phyloP scores from a whole-genome alignment of 2,329 filamentous ascomycete genomes.

The Fusarium irregulare region DNA sequence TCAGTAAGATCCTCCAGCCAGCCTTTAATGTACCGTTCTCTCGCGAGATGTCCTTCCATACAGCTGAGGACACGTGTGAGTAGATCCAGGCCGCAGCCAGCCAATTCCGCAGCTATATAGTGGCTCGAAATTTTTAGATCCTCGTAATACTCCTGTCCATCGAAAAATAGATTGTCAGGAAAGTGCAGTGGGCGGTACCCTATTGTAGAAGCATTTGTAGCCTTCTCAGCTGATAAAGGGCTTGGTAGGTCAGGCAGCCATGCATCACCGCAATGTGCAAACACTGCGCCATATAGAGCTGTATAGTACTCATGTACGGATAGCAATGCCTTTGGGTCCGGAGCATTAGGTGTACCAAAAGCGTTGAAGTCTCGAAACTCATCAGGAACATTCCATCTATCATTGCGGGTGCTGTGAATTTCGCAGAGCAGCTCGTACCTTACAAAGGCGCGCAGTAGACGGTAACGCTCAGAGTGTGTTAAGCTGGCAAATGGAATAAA shows the following conservation, averaged over 20 bases:
- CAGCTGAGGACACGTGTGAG: background rate
- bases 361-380: background rate
- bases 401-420: background rate
- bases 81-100: background rate
- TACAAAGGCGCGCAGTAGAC: background rate
- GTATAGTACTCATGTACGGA: constrained; percentile 4
- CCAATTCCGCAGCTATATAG: background rate
- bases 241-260: background rate
- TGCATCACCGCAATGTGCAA: background rate
- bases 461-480: background rate
- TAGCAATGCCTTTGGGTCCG: background rate
- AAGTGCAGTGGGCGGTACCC: background rate
- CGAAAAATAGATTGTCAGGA: background rate
- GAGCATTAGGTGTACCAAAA: background rate
- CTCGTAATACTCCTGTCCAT: fast-evolving
- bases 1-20: background rate
- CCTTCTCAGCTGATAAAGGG: background rate
- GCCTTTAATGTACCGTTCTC: fast-evolving
- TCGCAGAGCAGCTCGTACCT: constrained; percentile 17
- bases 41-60: fast-evolving
- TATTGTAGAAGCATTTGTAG: too few relatives aligned
- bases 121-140: background rate
- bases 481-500: background rate
- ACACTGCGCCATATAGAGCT: background rate
- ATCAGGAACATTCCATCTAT: fast-evolving